These are phyloP conservation scores for Cenchrus fungigraminus DNA, from an alignment of 176 grass and related monocot genomes.

Conservation along the genomic window DNA sequence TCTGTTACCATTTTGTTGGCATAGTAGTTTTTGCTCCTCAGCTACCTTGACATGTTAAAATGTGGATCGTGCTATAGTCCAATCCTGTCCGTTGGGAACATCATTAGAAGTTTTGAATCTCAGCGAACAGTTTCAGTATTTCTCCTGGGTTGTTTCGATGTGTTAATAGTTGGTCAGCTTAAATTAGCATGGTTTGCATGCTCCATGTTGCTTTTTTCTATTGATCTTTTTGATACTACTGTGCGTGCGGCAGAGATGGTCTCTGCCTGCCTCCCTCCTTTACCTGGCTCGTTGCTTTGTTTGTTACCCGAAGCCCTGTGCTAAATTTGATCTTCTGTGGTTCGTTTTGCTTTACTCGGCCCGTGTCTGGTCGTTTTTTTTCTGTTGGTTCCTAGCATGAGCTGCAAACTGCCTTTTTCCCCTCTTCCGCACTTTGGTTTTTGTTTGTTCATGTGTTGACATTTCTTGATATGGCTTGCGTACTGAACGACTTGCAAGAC, in stretches of 20 bases:
- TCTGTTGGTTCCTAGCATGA: background rate
- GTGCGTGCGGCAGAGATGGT: too few relatives aligned
- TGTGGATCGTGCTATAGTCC: background rate
- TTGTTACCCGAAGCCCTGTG: too few relatives aligned
- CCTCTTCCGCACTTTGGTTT: background rate
- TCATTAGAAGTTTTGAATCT: background rate
- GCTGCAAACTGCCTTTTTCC: background rate
- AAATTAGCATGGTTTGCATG: background rate
- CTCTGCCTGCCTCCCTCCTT: too few relatives aligned
- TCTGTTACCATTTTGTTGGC: slow-evolving; percentile 26
- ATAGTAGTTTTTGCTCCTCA: slow-evolving; percentile 38
- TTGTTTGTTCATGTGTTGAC: background rate
- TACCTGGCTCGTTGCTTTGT: too few relatives aligned
- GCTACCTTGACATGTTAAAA: background rate
- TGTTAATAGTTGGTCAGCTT: background rate
- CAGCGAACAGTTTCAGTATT: background rate
- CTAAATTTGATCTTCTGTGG: too few relatives aligned
- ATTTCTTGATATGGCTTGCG: background rate
- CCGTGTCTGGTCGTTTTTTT: background rate
- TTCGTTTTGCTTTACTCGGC: too few relatives aligned
- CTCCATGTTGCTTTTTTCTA: background rate
- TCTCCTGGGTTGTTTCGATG: background rate
- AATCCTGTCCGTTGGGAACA: background rate
- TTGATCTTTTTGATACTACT: too few relatives aligned
- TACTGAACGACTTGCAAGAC: background rate